phyloP scores from a whole-genome alignment of 2,329 filamentous ascomycete species.

The Clonostachys solani region DNA sequence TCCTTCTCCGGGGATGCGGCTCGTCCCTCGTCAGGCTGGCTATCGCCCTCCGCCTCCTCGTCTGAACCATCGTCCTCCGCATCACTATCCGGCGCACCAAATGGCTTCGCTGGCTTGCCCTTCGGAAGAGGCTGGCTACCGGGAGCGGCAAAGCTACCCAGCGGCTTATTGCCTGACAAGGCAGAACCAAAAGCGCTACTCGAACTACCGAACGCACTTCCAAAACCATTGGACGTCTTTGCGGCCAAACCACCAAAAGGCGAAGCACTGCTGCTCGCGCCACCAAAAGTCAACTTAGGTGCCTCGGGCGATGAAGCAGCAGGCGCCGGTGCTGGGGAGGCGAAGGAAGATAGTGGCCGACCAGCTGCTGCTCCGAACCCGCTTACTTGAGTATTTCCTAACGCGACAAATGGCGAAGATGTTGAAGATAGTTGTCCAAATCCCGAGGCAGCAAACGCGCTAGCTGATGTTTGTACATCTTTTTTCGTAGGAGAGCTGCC shows the following conservation, averaged over 20 bases:
- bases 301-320: conserved; percentile 12
- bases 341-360: conserved; percentile 23
- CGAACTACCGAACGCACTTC: conserved; percentile 39
- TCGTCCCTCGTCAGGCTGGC: conserved; percentile 41
- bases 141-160: conserved; percentile 69
- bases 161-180: conserved; percentile 32
- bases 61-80: conserved; percentile 41
- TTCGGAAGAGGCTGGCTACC: conserved; percentile 42
- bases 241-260: conserved; percentile 41
- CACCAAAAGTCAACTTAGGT: conserved; percentile 46
- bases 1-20: conserved; percentile 45
- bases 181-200: conserved; percentile 24
- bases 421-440: conserved; percentile 63
- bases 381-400: conserved; percentile 42
- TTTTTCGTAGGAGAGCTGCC: conserved; percentile 16
- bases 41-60: conserved; percentile 28
- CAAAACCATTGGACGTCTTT: conserved; percentile 40
- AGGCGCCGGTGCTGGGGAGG: conserved; percentile 15
- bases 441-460: conserved; percentile 64
- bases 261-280: conserved; percentile 29
- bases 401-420: conserved; percentile 59
- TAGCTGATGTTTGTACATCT: conserved; percentile 40
- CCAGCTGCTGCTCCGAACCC: conserved; percentile 43
- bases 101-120: conserved; percentile 64
- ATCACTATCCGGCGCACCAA: conserved; percentile 71